Evolutionary conservation across 257 asterid genomes (phyloP), one percentile per base, ranked within the genome.

Genomic region (Parsonsia alboflavescens): DNA sequence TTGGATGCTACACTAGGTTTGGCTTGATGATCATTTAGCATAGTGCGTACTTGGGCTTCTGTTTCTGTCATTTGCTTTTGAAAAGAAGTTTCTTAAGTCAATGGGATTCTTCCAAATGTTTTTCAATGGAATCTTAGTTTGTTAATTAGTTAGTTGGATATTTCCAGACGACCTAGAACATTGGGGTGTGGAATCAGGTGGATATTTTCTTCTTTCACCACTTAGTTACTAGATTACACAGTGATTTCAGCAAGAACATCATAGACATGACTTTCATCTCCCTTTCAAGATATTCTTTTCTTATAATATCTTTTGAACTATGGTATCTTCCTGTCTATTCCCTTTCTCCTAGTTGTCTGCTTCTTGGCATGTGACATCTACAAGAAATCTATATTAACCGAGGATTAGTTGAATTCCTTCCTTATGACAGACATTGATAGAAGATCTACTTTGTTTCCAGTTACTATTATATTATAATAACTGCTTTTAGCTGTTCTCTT

Each of bases 1-100:
- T 76, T 92, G 88, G 99, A 95, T 64, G 98, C 98, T 88, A 95
- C 99, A 72, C 86, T 95, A 83, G 99, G 99, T 95, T 75, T 78
- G 90, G 78, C 56, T 77, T 72, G 48, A 68, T 71, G 57, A 80
- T 70, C 61, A 72, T 70, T 79, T 62, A 33, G 73, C 57, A 39
- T n/a, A 74, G 26, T 68, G 52, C 16, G 28, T 57, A 56, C 68
- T 71, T 41, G 17, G 49, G 21, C 22, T 54, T 53, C 13, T 2
- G 2, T 11, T 36, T 66, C 21, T 54, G 33, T 39, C 54, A 41
- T 53, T 56, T 50, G 70, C 21, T 48, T n/a, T 21, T 45, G 24
- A 22, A 50, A 33, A 16, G 44, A 70, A 33, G 71, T 49, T 68
- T 30, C 52, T 76, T 41, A 75, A 53, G 66, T 66, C 68, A 7